Conservation (phyloP, 495 filamentous ascomycete species). For the Hypoxylon subgilvum region DNA sequence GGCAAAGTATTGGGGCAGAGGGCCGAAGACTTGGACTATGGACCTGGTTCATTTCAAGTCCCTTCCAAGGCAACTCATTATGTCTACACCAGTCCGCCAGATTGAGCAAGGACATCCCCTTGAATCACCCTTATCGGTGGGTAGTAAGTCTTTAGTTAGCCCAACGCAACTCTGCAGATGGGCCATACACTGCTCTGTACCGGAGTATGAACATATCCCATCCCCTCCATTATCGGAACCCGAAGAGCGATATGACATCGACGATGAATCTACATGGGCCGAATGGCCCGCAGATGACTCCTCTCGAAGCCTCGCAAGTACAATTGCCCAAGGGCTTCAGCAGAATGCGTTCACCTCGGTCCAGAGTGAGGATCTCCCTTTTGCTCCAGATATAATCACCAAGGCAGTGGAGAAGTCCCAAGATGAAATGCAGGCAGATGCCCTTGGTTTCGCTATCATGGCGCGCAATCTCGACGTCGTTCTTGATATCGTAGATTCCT, state of each 20-base stretch:
- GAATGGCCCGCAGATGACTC: constrained; percentile 28
- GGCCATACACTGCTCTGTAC: neutral
- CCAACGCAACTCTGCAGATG: constrained; percentile 18
- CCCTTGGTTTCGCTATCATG: constrained; percentile 51
- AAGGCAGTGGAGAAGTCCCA: constrained; percentile 36
- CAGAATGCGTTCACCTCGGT: constrained; percentile 44
- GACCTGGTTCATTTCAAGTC: constrained; percentile 19
- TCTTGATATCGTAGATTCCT: neutral
- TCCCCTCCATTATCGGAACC: neutral
- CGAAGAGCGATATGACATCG: constrained; percentile 16
- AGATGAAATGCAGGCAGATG: constrained; percentile 41
- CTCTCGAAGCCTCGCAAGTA: constrained; percentile 15
- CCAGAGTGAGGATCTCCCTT: constrained; percentile 29
- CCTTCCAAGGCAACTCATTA: neutral
- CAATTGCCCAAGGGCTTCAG: constrained; percentile 37
- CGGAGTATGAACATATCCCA: neutral
- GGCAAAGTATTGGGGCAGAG: constrained; percentile 51
- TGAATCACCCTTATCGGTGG: neutral
- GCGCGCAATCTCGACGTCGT: constrained; percentile 40
- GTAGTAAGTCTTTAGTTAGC: neutral
- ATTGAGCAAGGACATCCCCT: neutral
- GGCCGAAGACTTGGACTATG: constrained; percentile 46
- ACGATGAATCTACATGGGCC: constrained; percentile 42
- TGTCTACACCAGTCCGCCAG: neutral
- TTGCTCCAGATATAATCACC: constrained; percentile 36